Conservation (phyloP, 2,329 filamentous ascomycete species). For the Alternaria alternata region DNA sequence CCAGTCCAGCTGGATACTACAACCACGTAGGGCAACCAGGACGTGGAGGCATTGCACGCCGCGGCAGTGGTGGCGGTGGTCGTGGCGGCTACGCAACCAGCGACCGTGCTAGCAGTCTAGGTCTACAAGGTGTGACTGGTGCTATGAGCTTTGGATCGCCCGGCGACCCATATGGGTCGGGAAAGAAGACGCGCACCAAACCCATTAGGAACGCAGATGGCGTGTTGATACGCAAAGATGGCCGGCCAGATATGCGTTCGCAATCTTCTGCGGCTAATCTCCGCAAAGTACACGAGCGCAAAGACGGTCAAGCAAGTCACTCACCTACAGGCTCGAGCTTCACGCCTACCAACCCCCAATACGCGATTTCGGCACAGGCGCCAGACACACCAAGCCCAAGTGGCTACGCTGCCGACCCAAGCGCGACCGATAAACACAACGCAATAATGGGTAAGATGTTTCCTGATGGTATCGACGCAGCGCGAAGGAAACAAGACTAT, state of each 20-base stretch:
- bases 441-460: conserved; percentile 51
- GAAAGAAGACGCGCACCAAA: conserved; percentile 61
- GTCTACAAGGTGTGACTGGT: conserved; percentile 36
- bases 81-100: conserved; percentile 37
- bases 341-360: conserved; percentile 36
- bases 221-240: conserved; percentile 61
- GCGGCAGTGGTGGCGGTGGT: conserved; percentile 42
- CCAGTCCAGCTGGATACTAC: conserved; percentile 50
- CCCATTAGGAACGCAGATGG: conserved; percentile 60
- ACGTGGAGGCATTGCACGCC: conserved; percentile 42
- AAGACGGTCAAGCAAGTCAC: conserved; percentile 48
- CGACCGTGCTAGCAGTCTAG: conserved; percentile 38
- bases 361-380: conserved; percentile 18
- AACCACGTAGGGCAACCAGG: conserved; percentile 35
- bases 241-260: conserved; percentile 60
- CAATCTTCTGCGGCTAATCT: conserved; percentile 62
- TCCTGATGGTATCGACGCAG: conserved; percentile 45
- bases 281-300: conserved; percentile 60
- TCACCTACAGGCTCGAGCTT: conserved; percentile 25
- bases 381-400: conserved; percentile 44
- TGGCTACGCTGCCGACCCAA: conserved; percentile 11
- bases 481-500: conserved; percentile 44
- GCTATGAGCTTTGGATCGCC: conserved; percentile 33
- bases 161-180: conserved; percentile 49
- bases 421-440: conserved; percentile 38